These are phyloP conservation scores for Cystobasidium tubakii DNA, from an alignment of 768 basidiomycete species.

Conservation along the genomic window DNA sequence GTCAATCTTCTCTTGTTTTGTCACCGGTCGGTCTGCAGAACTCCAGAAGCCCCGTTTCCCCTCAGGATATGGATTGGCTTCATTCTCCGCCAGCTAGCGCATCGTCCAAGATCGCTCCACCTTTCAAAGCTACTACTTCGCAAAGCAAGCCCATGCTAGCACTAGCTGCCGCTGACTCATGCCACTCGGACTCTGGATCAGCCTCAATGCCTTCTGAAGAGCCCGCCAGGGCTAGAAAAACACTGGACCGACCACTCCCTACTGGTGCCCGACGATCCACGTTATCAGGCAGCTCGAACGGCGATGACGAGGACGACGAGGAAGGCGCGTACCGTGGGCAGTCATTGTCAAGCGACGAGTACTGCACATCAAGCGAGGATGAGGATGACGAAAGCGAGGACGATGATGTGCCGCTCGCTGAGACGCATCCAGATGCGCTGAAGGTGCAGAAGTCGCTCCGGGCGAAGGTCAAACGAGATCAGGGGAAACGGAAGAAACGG, in stretches of 20 bases:
- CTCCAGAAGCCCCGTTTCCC: not conserved
- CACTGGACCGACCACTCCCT: not conserved
- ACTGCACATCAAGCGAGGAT: slow-evolving; percentile 13
- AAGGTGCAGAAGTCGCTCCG: slow-evolving; percentile 75
- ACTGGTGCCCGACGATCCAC: not conserved
- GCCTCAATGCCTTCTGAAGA: not conserved
- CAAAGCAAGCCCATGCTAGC: not conserved
- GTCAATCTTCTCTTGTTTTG: not conserved
- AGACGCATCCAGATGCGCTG: slow-evolving; percentile 73
- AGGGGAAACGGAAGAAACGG: slow-evolving; percentile 10
- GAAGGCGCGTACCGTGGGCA: slow-evolving; percentile 14
- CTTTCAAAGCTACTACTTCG: not conserved
- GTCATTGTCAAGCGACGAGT: slow-evolving; percentile 29
- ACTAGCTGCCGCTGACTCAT: not conserved
- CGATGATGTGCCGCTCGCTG: slow-evolving; percentile 79
- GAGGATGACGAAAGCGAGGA: slow-evolving; percentile 30
- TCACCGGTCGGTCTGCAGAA: not conserved
- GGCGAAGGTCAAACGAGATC: slow-evolving; percentile 42
- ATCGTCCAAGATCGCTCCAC: not conserved
- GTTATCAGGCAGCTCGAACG: not conserved
- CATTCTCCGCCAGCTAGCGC: not conserved
- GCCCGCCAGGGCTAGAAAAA: not conserved
- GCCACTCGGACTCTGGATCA: not conserved
- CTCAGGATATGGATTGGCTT: slow-evolving; percentile 25
- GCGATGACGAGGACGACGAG: not conserved